A percentile compares a stretch with the other conserved stretches of the same genome.
These are phyloP conservation scores for Botrytis squamosa DNA, from an alignment of 2,329 filamentous ascomycete genomes.

Conservation along the genomic window DNA sequence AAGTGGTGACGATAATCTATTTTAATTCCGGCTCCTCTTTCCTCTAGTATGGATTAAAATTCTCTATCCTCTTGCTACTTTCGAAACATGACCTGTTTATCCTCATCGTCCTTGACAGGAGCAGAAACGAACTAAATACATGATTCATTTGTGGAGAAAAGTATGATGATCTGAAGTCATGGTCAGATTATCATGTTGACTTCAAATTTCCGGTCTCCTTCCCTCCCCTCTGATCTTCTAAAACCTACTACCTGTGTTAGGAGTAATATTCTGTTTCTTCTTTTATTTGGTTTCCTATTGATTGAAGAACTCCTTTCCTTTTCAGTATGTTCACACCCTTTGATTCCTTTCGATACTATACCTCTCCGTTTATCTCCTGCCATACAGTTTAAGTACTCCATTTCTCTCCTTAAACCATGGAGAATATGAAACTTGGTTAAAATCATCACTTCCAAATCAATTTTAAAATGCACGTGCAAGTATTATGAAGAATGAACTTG, in stretches of 20 bases:
- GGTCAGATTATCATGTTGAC: background rate
- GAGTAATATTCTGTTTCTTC: background rate
- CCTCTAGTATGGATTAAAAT: background rate
- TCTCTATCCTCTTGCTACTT: background rate
- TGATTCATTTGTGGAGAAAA: background rate
- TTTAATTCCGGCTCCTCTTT: background rate
- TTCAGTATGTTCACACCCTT: background rate
- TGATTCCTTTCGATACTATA: accelerated
- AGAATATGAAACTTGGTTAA: too few relatives aligned
- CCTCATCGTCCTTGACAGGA: background rate
- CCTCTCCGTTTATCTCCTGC: background rate
- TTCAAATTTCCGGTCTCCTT: background rate
- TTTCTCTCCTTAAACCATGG: background rate
- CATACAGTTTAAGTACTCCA: background rate
- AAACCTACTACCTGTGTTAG: background rate
- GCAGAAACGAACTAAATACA: background rate
- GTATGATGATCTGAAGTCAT: background rate
- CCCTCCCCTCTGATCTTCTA: background rate
- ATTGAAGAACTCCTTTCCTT: background rate
- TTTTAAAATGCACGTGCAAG: background rate
- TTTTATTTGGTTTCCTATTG: background rate
- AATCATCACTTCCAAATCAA: background rate
- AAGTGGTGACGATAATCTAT: background rate
- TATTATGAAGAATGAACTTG: background rate
- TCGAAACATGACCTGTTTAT: background rate